These are phyloP conservation scores for Penicillium steckii DNA, from an alignment of 495 filamentous ascomycete species.

Conservation along the genomic window DNA sequence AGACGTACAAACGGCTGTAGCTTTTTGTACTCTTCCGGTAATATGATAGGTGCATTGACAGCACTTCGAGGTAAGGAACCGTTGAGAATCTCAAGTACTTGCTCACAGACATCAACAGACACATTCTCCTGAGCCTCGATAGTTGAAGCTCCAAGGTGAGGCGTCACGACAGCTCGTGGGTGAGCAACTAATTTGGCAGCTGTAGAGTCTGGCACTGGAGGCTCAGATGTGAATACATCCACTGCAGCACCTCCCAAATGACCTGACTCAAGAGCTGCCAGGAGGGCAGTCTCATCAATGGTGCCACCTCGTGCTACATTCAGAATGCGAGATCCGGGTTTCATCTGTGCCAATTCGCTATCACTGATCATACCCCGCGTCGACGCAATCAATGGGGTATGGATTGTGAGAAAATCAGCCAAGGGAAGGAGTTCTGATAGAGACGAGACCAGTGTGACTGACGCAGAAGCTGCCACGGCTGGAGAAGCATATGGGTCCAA, in stretches of 20 bases:
- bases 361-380: conserved; percentile 65
- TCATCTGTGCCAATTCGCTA: conserved; percentile 65
- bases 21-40: conserved; percentile 68
- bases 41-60: conserved; percentile 70
- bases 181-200: conserved; percentile 58
- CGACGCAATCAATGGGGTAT: conserved; percentile 69
- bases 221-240: conserved; percentile 74
- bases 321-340: conserved; percentile 59
- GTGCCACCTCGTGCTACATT: conserved; percentile 76
- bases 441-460: conserved; percentile 52
- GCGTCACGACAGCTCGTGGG: conserved; percentile 64
- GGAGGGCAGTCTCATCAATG: conserved; percentile 67
- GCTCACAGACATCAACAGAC: conserved; percentile 68
- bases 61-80: conserved; percentile 66
- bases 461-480: conserved; percentile 55
- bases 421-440: conserved; percentile 56
- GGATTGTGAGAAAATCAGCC: conserved; percentile 72
- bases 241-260: conserved; percentile 70
- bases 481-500: conserved; percentile 67
- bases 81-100: conserved; percentile 64
- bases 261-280: conserved; percentile 63
- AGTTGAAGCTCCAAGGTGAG: conserved; percentile 70
- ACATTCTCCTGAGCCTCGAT: conserved; percentile 79
- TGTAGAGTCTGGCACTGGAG: conserved; percentile 48
- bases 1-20: conserved; percentile 68